Percentiles rank a stretch among this genome's conserved stretches.
phyloP scores from a whole-genome alignment of 306 rosid genomes.

The Psophocarpus tetragonolobus region DNA sequence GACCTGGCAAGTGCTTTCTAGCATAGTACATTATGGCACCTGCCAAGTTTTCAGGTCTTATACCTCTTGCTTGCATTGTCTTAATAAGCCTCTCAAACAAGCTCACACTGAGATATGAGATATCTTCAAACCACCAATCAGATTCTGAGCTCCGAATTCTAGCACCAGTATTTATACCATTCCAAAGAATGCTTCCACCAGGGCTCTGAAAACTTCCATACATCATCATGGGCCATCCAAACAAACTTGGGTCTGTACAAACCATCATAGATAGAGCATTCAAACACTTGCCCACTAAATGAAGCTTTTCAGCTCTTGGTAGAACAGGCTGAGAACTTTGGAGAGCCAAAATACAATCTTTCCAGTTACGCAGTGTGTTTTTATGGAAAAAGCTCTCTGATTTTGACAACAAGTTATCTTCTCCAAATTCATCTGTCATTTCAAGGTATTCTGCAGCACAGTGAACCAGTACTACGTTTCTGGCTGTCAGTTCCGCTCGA shows the following conservation, averaged over 20 bases:
- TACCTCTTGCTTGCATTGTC: constrained; percentile 82
- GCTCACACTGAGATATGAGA: constrained; percentile 74
- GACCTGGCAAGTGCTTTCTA: constrained; percentile 88
- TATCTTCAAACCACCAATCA: constrained; percentile 99
- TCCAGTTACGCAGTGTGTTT: constrained; percentile 73
- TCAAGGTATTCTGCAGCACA: constrained; percentile 87
- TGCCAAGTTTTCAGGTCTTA: constrained; percentile 74
- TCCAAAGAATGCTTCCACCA: constrained; percentile 97
- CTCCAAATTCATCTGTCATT: constrained; percentile 90
- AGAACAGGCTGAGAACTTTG: constrained; percentile 74
- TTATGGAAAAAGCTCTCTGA: constrained; percentile 76
- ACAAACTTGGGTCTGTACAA: constrained; percentile 94
- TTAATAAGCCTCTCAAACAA: constrained; percentile 83
- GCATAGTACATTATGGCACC: constrained; percentile 86
- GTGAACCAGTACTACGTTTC: constrained; percentile 63
- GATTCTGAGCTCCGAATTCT: constrained; percentile 83
- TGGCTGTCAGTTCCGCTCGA: constrained; percentile 71
- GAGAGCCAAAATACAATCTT: constrained; percentile 91
- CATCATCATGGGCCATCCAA: constrained; percentile 99
- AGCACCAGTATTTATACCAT: constrained; percentile 96
- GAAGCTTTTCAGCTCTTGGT: constrained; percentile 66
- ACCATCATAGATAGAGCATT: constrained; percentile 86
- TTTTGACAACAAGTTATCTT: constrained; percentile 71
- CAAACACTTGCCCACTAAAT: constrained; percentile 67
- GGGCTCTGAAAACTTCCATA: constrained; percentile 98